Evolutionary conservation across 2,329 filamentous ascomycete genomes (phyloP).

Genomic region (Diaporthe sp.): DNA sequence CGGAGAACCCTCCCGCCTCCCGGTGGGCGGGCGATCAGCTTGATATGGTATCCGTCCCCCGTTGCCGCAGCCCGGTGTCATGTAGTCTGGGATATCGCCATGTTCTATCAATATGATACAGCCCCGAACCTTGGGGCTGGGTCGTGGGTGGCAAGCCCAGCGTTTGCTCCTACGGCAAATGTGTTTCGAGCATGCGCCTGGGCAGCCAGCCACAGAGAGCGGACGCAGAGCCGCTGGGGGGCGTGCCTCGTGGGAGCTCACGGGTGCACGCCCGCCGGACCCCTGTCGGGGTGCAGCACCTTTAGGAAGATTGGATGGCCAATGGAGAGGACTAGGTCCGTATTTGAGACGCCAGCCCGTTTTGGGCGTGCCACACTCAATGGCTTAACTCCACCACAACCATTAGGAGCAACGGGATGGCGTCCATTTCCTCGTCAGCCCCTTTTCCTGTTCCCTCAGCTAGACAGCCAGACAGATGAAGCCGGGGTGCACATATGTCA

Average conservation of each 20-base stretch:
- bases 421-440: conserved; percentile 1
- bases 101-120: conserved; percentile 19
- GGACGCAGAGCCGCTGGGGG: not conserved
- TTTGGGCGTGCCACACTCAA: conserved; percentile 25
- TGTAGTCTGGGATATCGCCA: conserved; percentile 17
- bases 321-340: conserved; percentile 21
- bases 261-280: not conserved
- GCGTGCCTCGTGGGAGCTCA: not conserved
- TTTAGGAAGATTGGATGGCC: not conserved
- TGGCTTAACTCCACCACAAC: conserved; percentile 13
- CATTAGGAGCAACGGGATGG: conserved; percentile 9
- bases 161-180: conserved; percentile 8
- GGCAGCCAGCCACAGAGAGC: not conserved
- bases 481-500: not conserved
- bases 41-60: not conserved
- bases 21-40: not conserved
- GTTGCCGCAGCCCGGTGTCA: not conserved
- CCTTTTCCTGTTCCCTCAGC: not conserved
- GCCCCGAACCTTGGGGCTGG: not conserved
- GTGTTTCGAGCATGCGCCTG: conserved; percentile 12
- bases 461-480: not conserved
- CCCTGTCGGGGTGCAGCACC: conserved; percentile 9
- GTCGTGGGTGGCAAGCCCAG: not conserved
- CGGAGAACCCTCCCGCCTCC: too few relatives aligned
- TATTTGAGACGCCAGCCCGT: conserved; percentile 26